Evolutionary conservation across 192 early-diverging fungal genomes (phyloP), one percentile per base, ranked within the genome.

Genomic region (Allomyces macrogynus): DNA sequence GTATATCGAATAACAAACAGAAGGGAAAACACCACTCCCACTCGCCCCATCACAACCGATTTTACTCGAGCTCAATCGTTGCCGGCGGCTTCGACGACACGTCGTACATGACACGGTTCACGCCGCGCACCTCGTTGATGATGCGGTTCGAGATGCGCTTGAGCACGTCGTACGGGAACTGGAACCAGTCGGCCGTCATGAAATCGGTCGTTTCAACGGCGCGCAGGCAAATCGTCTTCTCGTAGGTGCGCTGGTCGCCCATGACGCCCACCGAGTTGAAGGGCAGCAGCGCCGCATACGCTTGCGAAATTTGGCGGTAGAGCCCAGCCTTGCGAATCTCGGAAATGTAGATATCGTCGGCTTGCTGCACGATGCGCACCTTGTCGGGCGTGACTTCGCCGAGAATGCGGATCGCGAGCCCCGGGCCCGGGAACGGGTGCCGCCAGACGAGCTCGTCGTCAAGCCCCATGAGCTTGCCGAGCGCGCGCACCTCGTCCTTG

Each of bases 371-470:
- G 79, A 98, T 98, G 63, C 81, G 80, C n/a, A 98, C 92, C 77
- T 98, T 93, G 63, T 81, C 75, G 24, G 78, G 85, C 49, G 92
- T 92, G 40, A 98, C 95, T 76, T 98, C 95, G 61, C 95, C 95
- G 10, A 98, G 74, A 25, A 96, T 85, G 70, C 95, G 90, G 72
- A 98, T 98, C 54, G 95, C 95, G 74, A 98, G 93, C 68, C 95
- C 95, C 42, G 95, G 95, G 26, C 95, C 95, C 61, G 95, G 95
- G 89, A 98, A 98, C 25, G 95, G 95, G 73, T 98, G 95, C 66
- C 95, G 89, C 93, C 93, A 98, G 71, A 98, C 80, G 62, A 98
- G 77, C 63, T 98, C 93, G 65, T 92, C 88, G 75, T 89, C 89
- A 69, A 98, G 84, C 23, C 83, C 84, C 64, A 98, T 82, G 57